phyloP scores from a whole-genome alignment of 805 yeast genomes.

The Blastobotrys peoriensis region DNA sequence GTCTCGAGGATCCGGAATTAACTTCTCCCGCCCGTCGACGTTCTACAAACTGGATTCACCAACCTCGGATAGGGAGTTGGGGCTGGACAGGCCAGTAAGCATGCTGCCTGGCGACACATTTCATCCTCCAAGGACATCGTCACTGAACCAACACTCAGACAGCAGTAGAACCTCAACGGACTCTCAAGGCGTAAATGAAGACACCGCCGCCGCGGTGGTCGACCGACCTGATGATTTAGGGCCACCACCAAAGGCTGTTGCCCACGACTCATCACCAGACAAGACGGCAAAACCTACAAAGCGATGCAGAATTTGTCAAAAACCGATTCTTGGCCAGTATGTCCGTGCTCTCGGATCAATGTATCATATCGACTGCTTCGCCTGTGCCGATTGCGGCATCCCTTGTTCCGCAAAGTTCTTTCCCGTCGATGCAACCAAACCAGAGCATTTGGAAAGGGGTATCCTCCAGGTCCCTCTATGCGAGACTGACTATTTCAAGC shows the following conservation, averaged over 20 bases:
- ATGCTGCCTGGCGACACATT: neutral
- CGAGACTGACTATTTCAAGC: constrained; percentile 85
- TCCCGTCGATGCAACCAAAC: constrained; percentile 51
- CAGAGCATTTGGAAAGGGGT: constrained; percentile 7
- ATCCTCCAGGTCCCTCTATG: constrained; percentile 55
- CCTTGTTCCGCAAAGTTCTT: constrained; percentile 84
- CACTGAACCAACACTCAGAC: neutral
- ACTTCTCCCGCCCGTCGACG: constrained; percentile 22
- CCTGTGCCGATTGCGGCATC: constrained; percentile 75
- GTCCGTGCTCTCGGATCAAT: constrained; percentile 77
- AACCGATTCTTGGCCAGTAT: constrained; percentile 61
- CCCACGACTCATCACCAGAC: no score
- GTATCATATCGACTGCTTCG: constrained; percentile 83
- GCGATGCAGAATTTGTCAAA: constrained; percentile 47
- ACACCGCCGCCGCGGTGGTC: no score
- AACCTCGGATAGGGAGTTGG: neutral
- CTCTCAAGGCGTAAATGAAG: no score
- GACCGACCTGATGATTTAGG: no score
- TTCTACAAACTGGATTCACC: constrained; percentile 15
- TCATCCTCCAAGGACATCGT: neutral
- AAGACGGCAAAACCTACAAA: constrained; percentile 10
- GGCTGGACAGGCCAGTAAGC: neutral
- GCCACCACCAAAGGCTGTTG: no score
- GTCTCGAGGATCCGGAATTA: constrained; percentile 13
- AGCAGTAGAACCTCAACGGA: neutral